phyloP scores from a whole-genome alignment of 345 rosid species.

The Euclidium syriacum region DNA sequence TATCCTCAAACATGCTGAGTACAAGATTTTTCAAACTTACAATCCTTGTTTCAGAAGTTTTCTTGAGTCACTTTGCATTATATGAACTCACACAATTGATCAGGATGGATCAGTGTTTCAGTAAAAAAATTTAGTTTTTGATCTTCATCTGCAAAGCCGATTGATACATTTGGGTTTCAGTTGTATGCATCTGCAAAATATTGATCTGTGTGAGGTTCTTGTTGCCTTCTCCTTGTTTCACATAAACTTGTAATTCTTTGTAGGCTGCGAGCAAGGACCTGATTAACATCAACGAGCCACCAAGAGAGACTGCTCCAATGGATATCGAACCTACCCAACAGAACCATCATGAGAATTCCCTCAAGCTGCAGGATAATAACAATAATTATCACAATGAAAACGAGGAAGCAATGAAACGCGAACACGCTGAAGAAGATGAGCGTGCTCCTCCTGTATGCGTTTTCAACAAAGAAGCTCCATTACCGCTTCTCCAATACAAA shows the following conservation, averaged over 20 bases:
- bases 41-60: neutral
- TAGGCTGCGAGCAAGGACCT: slow-evolving; percentile 37
- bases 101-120: neutral
- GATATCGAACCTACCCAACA: slow-evolving; percentile 21
- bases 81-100: neutral
- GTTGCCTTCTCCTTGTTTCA: neutral
- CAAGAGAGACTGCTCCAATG: slow-evolving; percentile 19
- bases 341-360: neutral
- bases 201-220: no score
- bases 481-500: slow-evolving; percentile 66
- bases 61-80: neutral
- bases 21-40: neutral
- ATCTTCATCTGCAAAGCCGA: neutral
- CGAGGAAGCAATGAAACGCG: slow-evolving; percentile 22
- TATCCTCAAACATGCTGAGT: neutral
- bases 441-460: slow-evolving; percentile 41
- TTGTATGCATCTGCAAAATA: neutral
- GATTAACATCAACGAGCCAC: slow-evolving; percentile 34
- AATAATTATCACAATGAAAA: neutral
- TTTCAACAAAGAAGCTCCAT: slow-evolving; percentile 56
- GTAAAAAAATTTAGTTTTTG: neutral
- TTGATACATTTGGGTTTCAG: neutral
- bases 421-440: slow-evolving; percentile 34
- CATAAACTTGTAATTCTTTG: slow-evolving; percentile 15
- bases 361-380: slow-evolving; percentile 4